These are phyloP conservation scores for Sistotremastrum niveocremeum DNA, from an alignment of 768 basidiomycete genomes.

Conservation along the genomic window DNA sequence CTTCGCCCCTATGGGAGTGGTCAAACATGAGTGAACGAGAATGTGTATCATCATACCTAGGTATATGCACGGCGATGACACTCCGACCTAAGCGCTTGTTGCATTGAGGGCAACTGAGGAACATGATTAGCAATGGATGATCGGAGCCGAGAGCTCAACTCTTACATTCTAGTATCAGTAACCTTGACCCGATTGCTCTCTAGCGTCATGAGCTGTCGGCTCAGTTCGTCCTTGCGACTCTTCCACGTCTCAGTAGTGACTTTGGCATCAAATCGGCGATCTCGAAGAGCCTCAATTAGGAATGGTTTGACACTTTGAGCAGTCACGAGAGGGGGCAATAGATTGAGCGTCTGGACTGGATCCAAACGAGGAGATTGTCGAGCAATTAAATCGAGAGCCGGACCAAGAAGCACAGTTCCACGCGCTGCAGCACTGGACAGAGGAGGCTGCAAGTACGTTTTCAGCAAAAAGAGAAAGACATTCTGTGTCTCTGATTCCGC, in stretches of 20 bases:
- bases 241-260: conserved; percentile 60
- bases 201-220: conserved; percentile 56
- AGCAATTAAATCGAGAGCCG: conserved; percentile 80
- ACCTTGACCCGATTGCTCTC: conserved; percentile 79
- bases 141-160: conserved; percentile 7
- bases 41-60: conserved; percentile 37
- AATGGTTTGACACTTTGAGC: conserved; percentile 70
- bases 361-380: conserved; percentile 76
- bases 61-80: conserved; percentile 87
- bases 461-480: conserved; percentile 76
- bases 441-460: conserved; percentile 74
- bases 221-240: conserved; percentile 66
- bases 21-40: neutral
- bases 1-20: conserved; percentile 56
- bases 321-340: conserved; percentile 83
- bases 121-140: conserved; percentile 1
- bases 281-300: conserved; percentile 54
- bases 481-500: conserved; percentile 37
- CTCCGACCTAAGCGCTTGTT: conserved; percentile 88
- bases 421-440: conserved; percentile 30
- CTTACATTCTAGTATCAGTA: conserved; percentile 85
- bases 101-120: conserved; percentile 79
- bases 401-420: conserved; percentile 38
- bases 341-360: conserved; percentile 64
- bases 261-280: conserved; percentile 52